Conservation (phyloP, 345 rosid species). For the Angophora floribunda region DNA sequence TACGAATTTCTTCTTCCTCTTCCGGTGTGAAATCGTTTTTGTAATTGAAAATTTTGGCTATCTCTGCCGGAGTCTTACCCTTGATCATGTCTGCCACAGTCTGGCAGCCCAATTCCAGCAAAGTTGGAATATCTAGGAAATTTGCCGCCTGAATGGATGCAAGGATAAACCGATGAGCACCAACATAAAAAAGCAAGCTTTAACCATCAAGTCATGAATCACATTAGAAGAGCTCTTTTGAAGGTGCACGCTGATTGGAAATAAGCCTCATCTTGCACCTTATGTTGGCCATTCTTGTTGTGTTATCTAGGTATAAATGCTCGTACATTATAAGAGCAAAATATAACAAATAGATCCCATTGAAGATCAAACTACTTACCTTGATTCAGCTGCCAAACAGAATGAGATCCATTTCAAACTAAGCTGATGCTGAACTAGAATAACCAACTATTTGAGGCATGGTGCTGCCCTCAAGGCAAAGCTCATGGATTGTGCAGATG, state of each 20-base stretch:
- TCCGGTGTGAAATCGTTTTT: neutral
- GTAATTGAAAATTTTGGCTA: rapidly evolving
- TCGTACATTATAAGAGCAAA: neutral
- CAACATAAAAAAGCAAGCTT: neutral
- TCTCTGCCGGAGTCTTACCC: neutral
- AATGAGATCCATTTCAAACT: neutral
- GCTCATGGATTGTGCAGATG: neutral
- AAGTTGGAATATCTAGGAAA: neutral
- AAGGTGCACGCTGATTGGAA: neutral
- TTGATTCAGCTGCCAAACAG: neutral
- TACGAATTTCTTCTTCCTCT: neutral
- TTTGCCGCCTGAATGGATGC: neutral
- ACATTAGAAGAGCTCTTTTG: neutral
- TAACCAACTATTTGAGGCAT: neutral
- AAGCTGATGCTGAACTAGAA: neutral
- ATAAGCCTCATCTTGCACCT: neutral
- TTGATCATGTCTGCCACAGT: neutral
- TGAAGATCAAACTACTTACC: neutral
- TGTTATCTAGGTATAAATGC: neutral
- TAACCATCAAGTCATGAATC: neutral
- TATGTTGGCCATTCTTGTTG: neutral
- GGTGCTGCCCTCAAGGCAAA: neutral
- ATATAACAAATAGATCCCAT: neutral
- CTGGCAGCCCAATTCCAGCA: neutral
- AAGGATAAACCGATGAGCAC: neutral